phyloP scores from a whole-genome alignment of 345 rosid genomes.

The Melaleuca alternifolia region DNA sequence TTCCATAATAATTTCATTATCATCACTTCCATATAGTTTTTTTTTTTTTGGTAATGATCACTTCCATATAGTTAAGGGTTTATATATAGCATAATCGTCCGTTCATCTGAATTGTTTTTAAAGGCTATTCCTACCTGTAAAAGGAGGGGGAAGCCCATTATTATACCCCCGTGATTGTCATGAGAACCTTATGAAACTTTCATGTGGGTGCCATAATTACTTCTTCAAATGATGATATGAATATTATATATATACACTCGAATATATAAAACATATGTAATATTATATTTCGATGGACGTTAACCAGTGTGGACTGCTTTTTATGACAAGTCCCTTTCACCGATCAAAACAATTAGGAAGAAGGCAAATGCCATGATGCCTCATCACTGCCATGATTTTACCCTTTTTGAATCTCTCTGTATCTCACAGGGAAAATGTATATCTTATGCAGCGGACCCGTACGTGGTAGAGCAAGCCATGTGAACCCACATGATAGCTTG shows the following conservation, averaged over 20 bases:
- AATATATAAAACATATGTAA: background rate
- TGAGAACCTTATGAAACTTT: constrained; percentile 27
- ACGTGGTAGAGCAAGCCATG: background rate
- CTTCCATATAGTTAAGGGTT: background rate
- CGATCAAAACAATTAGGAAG: constrained; percentile 7
- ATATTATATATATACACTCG: background rate
- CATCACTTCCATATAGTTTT: too few relatives aligned
- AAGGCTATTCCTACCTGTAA: background rate
- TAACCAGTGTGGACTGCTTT: background rate
- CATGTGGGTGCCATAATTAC: constrained; percentile 61
- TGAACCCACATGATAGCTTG: background rate
- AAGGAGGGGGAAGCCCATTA: constrained; percentile 21
- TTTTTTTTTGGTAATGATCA: too few relatives aligned
- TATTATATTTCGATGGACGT: background rate
- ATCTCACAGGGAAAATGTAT: too few relatives aligned
- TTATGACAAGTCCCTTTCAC: constrained; percentile 27
- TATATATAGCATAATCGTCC: background rate
- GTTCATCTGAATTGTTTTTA: background rate
- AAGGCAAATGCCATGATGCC: background rate
- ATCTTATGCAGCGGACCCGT: background rate
- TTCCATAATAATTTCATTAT: background rate
- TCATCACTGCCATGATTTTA: background rate
- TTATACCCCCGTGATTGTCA: constrained; percentile 29
- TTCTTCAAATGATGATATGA: constrained; percentile 25
- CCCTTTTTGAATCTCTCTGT: background rate